Evolutionary conservation across 345 rosid species (phyloP), one percentile per base, ranked within the genome.

Genomic region (Salix koriyanagi): DNA sequence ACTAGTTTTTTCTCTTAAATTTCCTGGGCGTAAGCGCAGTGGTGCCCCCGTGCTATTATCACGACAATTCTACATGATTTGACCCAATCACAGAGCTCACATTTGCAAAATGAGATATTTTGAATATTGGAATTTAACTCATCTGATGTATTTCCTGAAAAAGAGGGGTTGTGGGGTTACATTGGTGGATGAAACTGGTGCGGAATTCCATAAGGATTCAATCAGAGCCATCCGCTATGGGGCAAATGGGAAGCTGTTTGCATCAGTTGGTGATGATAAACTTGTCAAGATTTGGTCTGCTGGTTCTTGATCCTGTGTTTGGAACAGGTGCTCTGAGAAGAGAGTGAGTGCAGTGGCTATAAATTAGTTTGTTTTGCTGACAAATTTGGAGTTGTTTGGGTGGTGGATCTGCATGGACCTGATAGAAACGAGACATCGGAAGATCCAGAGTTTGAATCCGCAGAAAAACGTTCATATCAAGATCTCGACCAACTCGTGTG

Each of bases 321-420:
- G 44, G 72, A 44, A 68, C 87, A 92, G 99, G 77, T 87, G 71
- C 30, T 89, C 96, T 65, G 98, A 96, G 84, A 96, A 96, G 90
- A 90, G 94, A 92, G 97, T 91, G 79, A 91, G 83, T 32, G 94
- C 98, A 6, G 85, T 92, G 79, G 90, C 97, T 64, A 75, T 96
- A 76, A 77, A 85, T 36, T 89, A 87, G 91, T 89, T 72, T 94
- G 97, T 75, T 96, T 87, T 78, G 94, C 98, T 72, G 98, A 96
- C 79, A 94, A 94, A 82, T 96, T 96, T 81, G 98, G 98, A 86
- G 96, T 88, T 83, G 97, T 94, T 72, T 91, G 99, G 97, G 94
- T 88, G 79, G 86, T 91, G 80, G 87, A 83, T 79, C 76, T 88
- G 41, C 85, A 82, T 50, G 92, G 79, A 50, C 69, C 84, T 78